Percentiles rank a stretch among this genome's conserved stretches.
Conservation (phyloP, 805 yeast genomes). For the Ogataea methanolica region DNA sequence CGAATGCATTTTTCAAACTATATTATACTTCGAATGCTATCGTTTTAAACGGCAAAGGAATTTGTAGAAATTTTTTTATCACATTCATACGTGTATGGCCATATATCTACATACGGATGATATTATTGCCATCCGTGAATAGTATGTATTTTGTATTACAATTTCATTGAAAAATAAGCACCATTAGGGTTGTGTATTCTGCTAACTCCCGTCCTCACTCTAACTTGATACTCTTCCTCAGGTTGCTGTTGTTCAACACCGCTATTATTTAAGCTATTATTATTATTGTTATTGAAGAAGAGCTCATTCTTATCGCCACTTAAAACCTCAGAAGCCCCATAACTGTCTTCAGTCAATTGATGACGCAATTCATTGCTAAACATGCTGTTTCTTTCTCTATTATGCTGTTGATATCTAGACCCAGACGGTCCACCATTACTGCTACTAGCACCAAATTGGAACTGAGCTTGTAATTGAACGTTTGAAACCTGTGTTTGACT, state of each 20-base stretch:
- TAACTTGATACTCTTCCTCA: slow-evolving; percentile 36
- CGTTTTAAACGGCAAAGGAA: no score
- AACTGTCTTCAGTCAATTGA: slow-evolving; percentile 21
- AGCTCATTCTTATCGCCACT: background rate
- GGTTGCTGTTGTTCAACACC: background rate
- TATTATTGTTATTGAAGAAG: slow-evolving; percentile 1
- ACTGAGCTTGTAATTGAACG: no score
- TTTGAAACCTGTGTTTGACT: background rate
- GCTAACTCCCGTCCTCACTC: slow-evolving; percentile 38
- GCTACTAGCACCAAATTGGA: no score
- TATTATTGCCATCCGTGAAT: no score
- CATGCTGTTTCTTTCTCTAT: slow-evolving; percentile 6
- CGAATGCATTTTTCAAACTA: no score
- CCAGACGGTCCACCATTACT: no score
- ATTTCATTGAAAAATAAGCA: slow-evolving; percentile 19
- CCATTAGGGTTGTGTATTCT: slow-evolving; percentile 40
- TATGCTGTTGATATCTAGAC: background rate
- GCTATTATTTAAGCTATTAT: slow-evolving; percentile 16
- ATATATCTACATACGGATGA: no score
- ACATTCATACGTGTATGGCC: no score
- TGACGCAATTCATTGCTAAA: slow-evolving; percentile 19
- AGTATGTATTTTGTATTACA: slow-evolving; percentile 3
- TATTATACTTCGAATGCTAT: no score
- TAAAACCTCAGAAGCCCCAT: background rate
- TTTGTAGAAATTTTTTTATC: no score